Evolutionary conservation across 257 asterid genomes (phyloP).

Genomic region (Plantago ovata): DNA sequence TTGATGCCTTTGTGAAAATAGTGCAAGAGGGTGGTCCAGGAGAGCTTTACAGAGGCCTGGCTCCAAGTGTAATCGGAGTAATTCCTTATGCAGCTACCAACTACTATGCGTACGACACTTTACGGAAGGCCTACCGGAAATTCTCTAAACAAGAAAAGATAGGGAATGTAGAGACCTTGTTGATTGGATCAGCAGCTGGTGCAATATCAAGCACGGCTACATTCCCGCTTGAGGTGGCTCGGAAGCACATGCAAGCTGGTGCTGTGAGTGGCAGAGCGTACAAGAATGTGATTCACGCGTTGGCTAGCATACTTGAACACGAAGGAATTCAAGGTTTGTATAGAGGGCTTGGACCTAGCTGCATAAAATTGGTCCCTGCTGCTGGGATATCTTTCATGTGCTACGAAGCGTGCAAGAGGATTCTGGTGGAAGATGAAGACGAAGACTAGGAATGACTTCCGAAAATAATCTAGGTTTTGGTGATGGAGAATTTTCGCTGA

Average conservation of each 20-base stretch:
- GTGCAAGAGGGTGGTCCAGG: conserved; percentile 75
- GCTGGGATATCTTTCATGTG: conserved; percentile 99
- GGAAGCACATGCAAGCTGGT: conserved; percentile 93
- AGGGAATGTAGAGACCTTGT: conserved; percentile 84
- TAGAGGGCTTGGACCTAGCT: conserved; percentile 90
- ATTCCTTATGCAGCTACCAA: conserved; percentile 89
- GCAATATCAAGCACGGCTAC: conserved; percentile 94
- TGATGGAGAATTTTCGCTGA: too few relatives aligned
- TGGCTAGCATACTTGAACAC: conserved; percentile 64
- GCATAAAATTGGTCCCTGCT: conserved; percentile 87
- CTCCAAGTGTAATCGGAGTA: conserved; percentile 88
- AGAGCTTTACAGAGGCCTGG: conserved; percentile 89
- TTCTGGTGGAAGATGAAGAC: conserved; percentile 68
- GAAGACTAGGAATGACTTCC: conserved; percentile 31
- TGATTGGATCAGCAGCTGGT: conserved; percentile 88
- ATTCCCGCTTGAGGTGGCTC: conserved; percentile 91
- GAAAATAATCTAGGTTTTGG: too few relatives aligned
- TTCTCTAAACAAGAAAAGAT: conserved; percentile 57
- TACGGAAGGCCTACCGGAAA: conserved; percentile 58
- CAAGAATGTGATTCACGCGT: conserved; percentile 82
- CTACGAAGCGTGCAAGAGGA: conserved; percentile 87
- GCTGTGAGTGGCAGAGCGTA: conserved; percentile 87
- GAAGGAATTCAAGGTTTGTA: conserved; percentile 84
- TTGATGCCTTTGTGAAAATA: conserved; percentile 82
- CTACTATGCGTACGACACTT: conserved; percentile 80